Evolutionary conservation across 805 yeast species (phyloP), one percentile per base, ranked within the genome.

Genomic region (Alloascoidea africana): DNA sequence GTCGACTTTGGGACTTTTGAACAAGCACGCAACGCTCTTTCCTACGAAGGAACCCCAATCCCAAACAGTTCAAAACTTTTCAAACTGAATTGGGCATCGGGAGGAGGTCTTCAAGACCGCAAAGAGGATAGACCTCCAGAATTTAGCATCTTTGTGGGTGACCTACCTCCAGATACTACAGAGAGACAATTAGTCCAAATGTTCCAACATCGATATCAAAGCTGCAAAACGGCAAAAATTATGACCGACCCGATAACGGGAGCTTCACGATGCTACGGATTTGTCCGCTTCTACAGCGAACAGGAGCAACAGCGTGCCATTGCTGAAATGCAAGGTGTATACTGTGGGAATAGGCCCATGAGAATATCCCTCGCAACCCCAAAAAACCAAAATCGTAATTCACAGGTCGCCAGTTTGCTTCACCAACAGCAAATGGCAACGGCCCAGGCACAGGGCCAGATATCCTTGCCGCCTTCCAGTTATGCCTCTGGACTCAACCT

Each of bases 131-230:
- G n/a, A 8, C 13, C 30, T 23, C 30, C 30, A 8, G 86, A 77
- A 44, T 67, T 55, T 45, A 78, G 94, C 1, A 63, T 87, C 15
- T 86, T 86, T 56, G 89, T 87, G 14, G 95, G 95, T 35, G 96
- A 85, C 54, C 58, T 86, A 43, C 74, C 78, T 4, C 73, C 77
- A 16, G 83, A 76, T 38, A 76, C 82, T 16, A 73, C 75, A 14
- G 96, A 86, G 42, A 63, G 67, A n/a, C 61, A 65, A 30, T 60
- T 86, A 16, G 68, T 68, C 41, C 79, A 78, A 37, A 63, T 71
- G 33, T 86, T 87, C 58, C 75, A 72, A 42, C 57, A 72, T 4
- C 69, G 73, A 41, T 86, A 71, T 51, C 76, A 86, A 1, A 79
- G 87, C 4, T 73, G 83, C 38, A 67, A 75, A 38, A 76, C 78